Evolutionary conservation across 2,329 filamentous ascomycete species (phyloP), one percentile per base, ranked within the genome.

Genomic region (Aspergillus candidus): DNA sequence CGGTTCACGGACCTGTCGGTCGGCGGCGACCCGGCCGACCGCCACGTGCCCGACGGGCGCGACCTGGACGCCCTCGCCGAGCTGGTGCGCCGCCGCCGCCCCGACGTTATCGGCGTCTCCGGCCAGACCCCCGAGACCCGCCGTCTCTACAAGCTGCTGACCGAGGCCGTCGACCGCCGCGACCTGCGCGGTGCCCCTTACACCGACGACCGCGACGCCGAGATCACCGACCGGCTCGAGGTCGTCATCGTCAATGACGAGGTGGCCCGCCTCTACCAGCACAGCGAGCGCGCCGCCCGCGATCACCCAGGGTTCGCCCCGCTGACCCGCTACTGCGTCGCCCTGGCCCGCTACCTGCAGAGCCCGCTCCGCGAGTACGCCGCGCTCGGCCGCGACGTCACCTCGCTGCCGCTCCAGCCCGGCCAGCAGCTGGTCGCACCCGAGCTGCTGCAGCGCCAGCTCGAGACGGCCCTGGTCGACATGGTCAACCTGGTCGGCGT

Each of bases 401-500:
- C 84, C 11, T 94, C 91, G 1, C 78, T 98, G 48, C 79, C 83
- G 14, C 96, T 96, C 67, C 89, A 96, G 56, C 81, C 87, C 3
- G 90, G 89, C 57, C 93, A 98, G 64, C 85, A 90, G 49, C 78
- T 96, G 27, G 76, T 98, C 11, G 85, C 90, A 0, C 80, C 89
- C 48, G 91, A 97, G 32, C 90, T 94, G 70, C 76, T 98, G 32
- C 72, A 84, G 50, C 89, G 87, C 63, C 82, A 88, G 48, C 77
- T 98, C 12, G 93, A 98, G 59, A 94, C 87, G n/a, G 88, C 91
- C 35, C 87, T 98, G 81, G 91, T 98, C 10, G 93, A 98, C 63
- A 95, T 95, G 78, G 93, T 98, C 55, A 98, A 98, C 63, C 80
- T 98, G 35, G 89, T 90, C 36, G 93, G 93, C 60, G 88, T 98